Conservation (phyloP, 1,284 basidiomycete genomes). For the Ustilago hordei region DNA sequence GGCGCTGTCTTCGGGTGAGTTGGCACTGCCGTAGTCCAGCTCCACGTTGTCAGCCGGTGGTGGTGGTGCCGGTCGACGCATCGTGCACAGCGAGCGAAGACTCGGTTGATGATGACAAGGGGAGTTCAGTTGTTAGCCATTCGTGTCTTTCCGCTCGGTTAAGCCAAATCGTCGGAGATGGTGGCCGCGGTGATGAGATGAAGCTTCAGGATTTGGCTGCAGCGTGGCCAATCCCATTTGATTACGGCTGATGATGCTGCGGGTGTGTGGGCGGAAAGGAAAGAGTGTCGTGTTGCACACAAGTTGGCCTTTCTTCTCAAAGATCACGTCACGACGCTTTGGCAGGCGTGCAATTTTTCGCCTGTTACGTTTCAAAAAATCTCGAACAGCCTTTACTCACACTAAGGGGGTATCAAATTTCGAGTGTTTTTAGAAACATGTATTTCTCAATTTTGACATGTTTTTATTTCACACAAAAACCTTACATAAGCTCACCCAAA, state of each 20-base stretch:
- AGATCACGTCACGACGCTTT: constrained; percentile 13
- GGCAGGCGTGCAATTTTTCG: not conserved
- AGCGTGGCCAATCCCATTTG: constrained; percentile 2
- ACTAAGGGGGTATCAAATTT: too few relatives aligned
- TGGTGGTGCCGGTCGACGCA: constrained; percentile 38
- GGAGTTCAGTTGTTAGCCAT: constrained; percentile 2
- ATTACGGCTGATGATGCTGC: not conserved
- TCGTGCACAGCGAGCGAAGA: constrained; percentile 10
- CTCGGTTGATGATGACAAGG: not conserved
- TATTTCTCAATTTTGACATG: too few relatives aligned
- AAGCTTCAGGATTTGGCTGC: not conserved
- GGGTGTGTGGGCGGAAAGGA: not conserved
- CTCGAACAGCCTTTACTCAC: not conserved
- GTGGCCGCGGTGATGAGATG: constrained; percentile 1
- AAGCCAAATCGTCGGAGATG: not conserved
- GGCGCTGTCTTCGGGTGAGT: not conserved
- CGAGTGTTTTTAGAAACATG: too few relatives aligned
- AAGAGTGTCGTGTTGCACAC: not conserved
- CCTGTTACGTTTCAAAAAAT: constrained; percentile 8
- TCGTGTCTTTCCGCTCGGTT: not conserved
- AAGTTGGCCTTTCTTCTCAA: constrained; percentile 20
- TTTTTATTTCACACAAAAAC: too few relatives aligned
- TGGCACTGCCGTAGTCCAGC: constrained; percentile 44
- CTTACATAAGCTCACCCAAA: too few relatives aligned
- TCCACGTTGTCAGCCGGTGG: constrained; percentile 30